Conservation (phyloP, 306 rosid species). For the Nissolia schottii region DNA sequence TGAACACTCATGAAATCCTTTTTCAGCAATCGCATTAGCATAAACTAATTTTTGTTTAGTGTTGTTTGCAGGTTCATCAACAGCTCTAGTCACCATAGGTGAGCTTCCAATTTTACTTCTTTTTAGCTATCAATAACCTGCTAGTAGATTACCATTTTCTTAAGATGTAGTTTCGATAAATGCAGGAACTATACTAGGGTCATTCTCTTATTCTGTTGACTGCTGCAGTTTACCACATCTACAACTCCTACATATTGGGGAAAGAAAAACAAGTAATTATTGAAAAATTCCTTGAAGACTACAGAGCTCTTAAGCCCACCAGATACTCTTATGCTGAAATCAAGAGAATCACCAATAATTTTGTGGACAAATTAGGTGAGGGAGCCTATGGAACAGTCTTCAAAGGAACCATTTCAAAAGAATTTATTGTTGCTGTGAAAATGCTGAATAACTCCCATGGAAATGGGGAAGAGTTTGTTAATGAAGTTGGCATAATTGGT, state of each 20-base stretch:
- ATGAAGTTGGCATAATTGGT: constrained; percentile 37
- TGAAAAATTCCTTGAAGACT: constrained; percentile 34
- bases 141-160: background rate
- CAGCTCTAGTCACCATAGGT: too few species aligned
- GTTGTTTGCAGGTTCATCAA: too few species aligned
- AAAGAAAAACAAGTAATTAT: constrained; percentile 17
- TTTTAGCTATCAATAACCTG: background rate
- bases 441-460: constrained; percentile 3
- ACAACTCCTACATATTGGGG: background rate
- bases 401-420: constrained; percentile 29
- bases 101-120: too few species aligned
- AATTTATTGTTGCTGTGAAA: constrained; percentile 25
- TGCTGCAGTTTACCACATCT: background rate
- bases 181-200: constrained; percentile 30
- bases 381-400: constrained; percentile 41
- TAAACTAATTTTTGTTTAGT: too few species aligned
- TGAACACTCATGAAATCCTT: too few species aligned
- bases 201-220: background rate
- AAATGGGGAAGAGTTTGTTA: constrained; percentile 31
- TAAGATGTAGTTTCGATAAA: background rate
- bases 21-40: too few species aligned
- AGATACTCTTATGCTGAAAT: constrained; percentile 40
- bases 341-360: constrained; percentile 33
- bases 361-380: constrained; percentile 34
- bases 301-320: constrained; percentile 36